Percentiles rank a stretch among this genome's conserved stretches.
phyloP scores from a whole-genome alignment of 2,329 filamentous ascomycete genomes.

The Diaporthe sp. region DNA sequence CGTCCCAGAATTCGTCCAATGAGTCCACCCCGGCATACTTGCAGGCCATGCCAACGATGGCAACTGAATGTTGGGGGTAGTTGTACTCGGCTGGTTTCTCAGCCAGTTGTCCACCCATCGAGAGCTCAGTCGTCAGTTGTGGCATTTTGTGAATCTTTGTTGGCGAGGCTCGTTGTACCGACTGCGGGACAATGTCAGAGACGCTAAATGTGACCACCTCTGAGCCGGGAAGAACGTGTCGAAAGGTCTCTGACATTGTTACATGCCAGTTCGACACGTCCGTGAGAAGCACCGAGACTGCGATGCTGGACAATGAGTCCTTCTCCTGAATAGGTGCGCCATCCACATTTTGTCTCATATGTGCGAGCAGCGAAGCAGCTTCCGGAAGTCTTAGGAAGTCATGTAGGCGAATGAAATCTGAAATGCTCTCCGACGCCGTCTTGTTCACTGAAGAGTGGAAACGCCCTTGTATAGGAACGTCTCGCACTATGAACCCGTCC shows the following conservation, averaged over 20 bases:
- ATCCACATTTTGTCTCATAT: neutral
- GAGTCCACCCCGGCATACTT: slow-evolving; percentile 48
- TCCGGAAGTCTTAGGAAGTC: neutral
- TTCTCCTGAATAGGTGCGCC: neutral
- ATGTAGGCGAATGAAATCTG: neutral
- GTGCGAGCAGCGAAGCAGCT: neutral
- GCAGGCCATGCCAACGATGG: slow-evolving; percentile 48
- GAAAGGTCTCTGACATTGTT: neutral
- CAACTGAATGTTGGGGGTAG: neutral
- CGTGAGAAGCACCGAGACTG: neutral
- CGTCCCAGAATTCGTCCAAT: slow-evolving; percentile 45
- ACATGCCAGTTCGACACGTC: neutral
- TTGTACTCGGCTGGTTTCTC: neutral
- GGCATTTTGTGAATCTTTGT: slow-evolving; percentile 32
- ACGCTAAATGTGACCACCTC: neutral
- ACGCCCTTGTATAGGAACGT: neutral
- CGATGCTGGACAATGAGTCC: neutral
- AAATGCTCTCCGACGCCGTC: neutral
- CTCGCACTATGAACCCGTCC: neutral
- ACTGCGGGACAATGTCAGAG: neutral
- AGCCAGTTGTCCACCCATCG: neutral
- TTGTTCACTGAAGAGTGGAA: neutral
- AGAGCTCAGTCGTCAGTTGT: slow-evolving; percentile 26
- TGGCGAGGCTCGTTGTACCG: neutral
- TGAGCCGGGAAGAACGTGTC: neutral